Conservation (phyloP, 208 protist genomes). For the Leishmania tarentolae region DNA sequence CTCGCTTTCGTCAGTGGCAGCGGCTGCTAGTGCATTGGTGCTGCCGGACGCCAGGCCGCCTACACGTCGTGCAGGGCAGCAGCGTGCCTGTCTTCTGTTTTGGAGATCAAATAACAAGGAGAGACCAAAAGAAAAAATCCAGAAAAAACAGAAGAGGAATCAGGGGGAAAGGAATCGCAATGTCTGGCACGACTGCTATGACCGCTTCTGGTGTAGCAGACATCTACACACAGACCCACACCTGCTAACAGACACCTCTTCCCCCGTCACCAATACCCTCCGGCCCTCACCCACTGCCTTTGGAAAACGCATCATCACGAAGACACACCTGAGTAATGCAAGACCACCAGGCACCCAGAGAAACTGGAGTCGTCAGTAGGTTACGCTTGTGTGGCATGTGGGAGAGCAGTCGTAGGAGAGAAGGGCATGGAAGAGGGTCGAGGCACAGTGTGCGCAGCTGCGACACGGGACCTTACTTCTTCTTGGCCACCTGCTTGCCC, state of each 20-base stretch:
- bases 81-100: conserved; percentile 8
- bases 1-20: not conserved
- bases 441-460: not conserved
- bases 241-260: not conserved
- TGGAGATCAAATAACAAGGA: conserved; percentile 6
- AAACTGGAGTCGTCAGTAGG: not conserved
- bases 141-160: conserved; percentile 6
- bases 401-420: not conserved
- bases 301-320: not conserved
- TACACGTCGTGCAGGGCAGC: not conserved
- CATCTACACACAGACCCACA: not conserved
- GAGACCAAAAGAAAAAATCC: conserved; percentile 16
- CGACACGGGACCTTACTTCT: conserved; percentile 79
- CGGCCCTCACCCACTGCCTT: not conserved
- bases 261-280: not conserved
- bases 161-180: not conserved
- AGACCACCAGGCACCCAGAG: not conserved
- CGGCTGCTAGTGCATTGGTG: not conserved
- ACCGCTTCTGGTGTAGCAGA: not conserved
- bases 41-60: not conserved
- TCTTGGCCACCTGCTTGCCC: conserved; percentile 90
- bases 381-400: not conserved
- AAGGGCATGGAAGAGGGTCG: not conserved
- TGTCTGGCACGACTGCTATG: not conserved
- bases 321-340: not conserved